Evolutionary conservation across 306 rosid species (phyloP), one percentile per base, ranked within the genome.

Genomic region (Vicia faba): DNA sequence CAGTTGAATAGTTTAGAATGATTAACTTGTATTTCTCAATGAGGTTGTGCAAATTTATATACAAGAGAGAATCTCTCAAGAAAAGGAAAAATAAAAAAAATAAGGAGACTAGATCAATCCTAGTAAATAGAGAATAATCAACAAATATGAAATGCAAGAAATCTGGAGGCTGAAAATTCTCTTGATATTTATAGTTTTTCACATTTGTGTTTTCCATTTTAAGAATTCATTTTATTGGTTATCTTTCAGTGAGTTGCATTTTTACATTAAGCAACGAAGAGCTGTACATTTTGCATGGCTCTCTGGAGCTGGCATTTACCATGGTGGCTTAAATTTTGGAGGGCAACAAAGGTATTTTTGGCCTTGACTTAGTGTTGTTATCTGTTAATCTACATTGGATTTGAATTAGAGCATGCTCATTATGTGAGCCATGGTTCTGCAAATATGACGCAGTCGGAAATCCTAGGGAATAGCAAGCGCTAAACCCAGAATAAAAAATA

Each of bases 221-320:
- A 61, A 73, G 61, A 43, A 57, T 61, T 74, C 71, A 58, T 26
- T 45, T 12, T 49, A 44, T 67, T 76, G 71, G 45, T 73, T 68
- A 58, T 69, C 46, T 76, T 78, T 79, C 93, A 92, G 97, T 68
- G 98, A 93, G 82, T 79, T 93, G 79, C 96, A 86, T 77, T 93
- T 87, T 86, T 93, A 73, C 84, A 84, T 89, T 64, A 89, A 93
- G 84, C 98, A 93, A 85, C 84, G 97, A 79, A 85, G 98, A 86
- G 97, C 98, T 23, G 73, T 83, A 20, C 97, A 93, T 86, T 93
- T 93, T 84, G 97, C 97, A 59, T 93, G 98, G 98, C 98, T 93
- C 74, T 93, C 96, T 77, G 98, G 97, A 70, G 97, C 97, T 79
- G 98, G 98, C 62, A 89, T 89, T 62, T 93, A 93, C 86, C 89